These are phyloP conservation scores for Elsinoe fawcettii DNA, from an alignment of 2,329 filamentous ascomycete genomes.

Conservation along the genomic window DNA sequence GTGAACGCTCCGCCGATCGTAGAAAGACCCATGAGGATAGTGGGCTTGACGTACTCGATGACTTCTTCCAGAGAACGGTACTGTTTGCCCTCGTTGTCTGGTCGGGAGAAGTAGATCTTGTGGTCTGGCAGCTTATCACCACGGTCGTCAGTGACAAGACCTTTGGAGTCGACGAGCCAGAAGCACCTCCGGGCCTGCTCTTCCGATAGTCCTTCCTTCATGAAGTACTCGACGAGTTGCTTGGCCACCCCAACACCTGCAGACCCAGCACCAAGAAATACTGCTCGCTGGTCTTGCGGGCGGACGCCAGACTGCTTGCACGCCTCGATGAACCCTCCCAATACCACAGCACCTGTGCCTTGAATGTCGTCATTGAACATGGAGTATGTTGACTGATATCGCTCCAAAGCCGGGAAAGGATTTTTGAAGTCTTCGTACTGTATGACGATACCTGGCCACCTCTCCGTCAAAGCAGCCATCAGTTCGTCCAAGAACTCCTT, in stretches of 20 bases:
- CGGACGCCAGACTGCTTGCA: constrained; percentile 82
- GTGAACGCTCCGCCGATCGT: constrained; percentile 94
- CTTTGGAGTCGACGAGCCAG: constrained; percentile 87
- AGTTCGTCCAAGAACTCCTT: constrained; percentile 94
- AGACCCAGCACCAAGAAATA: constrained; percentile 93
- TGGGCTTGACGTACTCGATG: constrained; percentile 90
- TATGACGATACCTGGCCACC: constrained; percentile 65
- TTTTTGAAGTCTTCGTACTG: constrained; percentile 99
- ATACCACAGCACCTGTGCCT: constrained; percentile 78
- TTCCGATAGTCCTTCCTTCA: constrained; percentile 81
- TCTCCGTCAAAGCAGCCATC: constrained; percentile 81
- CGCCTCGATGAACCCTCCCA: constrained; percentile 67
- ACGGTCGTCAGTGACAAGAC: constrained; percentile 85
- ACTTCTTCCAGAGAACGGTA: constrained; percentile 79
- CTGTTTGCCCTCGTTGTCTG: constrained; percentile 57
- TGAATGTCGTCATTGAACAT: constrained; percentile 99
- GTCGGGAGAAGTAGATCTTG: constrained; percentile 60
- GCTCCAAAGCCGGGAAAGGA: constrained; percentile 85
- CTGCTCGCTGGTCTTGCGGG: constrained; percentile 81
- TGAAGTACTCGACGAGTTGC: constrained; percentile 96
- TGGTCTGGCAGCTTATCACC: constrained; percentile 89
- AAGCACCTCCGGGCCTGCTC: constrained; percentile 83
- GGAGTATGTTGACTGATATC: constrained; percentile 80
- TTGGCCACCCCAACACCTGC: constrained; percentile 96
- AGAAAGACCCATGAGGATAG: constrained; percentile 86